phyloP scores from a whole-genome alignment of 2,329 filamentous ascomycete species.

The Fusarium graminum region DNA sequence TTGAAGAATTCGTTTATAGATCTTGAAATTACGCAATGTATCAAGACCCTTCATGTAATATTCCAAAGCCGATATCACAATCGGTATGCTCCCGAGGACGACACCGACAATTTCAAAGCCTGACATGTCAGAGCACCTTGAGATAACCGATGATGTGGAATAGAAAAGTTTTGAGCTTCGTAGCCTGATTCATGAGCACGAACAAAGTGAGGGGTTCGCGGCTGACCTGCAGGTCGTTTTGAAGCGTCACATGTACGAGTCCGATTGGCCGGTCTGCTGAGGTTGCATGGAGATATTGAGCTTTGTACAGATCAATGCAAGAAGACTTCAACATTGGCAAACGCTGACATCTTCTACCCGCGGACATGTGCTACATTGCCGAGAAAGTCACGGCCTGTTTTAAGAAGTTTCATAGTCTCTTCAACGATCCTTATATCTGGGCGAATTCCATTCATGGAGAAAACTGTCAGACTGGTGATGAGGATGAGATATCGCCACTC shows the following conservation, averaged over 20 bases:
- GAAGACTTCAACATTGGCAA: no score
- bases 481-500: rapidly evolving
- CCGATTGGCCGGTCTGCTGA: no score
- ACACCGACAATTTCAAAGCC: slow-evolving; percentile 13
- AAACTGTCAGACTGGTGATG: rapidly evolving
- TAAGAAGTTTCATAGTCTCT: neutral
- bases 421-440: rapidly evolving
- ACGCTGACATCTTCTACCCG: no score
- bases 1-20: slow-evolving; percentile 8
- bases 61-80: slow-evolving; percentile 1
- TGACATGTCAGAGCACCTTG: no score
- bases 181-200: neutral
- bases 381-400: neutral
- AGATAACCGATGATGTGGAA: no score
- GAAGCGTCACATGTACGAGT: no score
- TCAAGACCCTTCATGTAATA: slow-evolving; percentile 10
- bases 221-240: no score
- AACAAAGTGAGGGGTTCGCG: no score
- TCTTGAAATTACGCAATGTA: neutral
- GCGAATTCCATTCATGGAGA: rapidly evolving
- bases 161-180: neutral
- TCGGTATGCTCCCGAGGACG: slow-evolving; percentile 15
- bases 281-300: no score
- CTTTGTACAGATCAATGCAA: no score
- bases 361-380: neutral